A percentile compares a stretch with the other conserved stretches of the same genome.
Evolutionary conservation across 306 rosid genomes (phyloP).

Genomic region (Carpinus fangiana): DNA sequence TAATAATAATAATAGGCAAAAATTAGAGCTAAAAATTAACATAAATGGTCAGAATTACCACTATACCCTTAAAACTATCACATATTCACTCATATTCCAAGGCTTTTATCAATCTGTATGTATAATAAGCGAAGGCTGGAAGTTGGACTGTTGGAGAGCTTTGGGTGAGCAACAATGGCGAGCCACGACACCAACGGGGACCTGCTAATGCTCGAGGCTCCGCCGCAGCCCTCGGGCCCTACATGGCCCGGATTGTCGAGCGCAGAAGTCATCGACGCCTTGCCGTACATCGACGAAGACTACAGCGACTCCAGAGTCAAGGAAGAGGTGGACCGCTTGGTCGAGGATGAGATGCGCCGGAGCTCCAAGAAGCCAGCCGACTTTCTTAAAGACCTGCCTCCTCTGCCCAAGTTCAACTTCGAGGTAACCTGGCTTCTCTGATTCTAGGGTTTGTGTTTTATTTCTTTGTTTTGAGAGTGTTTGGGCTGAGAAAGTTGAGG

Average conservation of each 20-base stretch:
- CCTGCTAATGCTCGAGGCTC: constrained; percentile 77
- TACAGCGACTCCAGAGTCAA: constrained; percentile 70
- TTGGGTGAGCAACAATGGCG: constrained; percentile 40
- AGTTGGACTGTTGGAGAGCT: neutral
- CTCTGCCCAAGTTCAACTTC: constrained; percentile 69
- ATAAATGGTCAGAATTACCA: neutral
- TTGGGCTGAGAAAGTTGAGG: constrained; percentile 12
- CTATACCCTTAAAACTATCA: neutral
- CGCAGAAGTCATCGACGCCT: constrained; percentile 77
- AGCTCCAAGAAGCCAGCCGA: constrained; percentile 81
- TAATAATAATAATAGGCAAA: too few species aligned
- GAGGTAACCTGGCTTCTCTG: constrained; percentile 33
- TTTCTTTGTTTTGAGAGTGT: neutral
- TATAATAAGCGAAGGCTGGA: neutral
- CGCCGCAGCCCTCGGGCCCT: constrained; percentile 49
- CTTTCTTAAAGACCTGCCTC: constrained; percentile 89
- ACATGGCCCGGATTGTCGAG: constrained; percentile 43
- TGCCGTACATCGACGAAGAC: constrained; percentile 94
- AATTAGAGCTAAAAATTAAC: neutral
- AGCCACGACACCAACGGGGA: constrained; percentile 39
- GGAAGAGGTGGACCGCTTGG: constrained; percentile 78
- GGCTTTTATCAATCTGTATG: too few species aligned
- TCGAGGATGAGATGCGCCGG: constrained; percentile 93
- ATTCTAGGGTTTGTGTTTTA: constrained; percentile 4
- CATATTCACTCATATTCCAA: neutral